Evolutionary conservation across 257 asterid species (phyloP).

Genomic region (Verbena officinalis): DNA sequence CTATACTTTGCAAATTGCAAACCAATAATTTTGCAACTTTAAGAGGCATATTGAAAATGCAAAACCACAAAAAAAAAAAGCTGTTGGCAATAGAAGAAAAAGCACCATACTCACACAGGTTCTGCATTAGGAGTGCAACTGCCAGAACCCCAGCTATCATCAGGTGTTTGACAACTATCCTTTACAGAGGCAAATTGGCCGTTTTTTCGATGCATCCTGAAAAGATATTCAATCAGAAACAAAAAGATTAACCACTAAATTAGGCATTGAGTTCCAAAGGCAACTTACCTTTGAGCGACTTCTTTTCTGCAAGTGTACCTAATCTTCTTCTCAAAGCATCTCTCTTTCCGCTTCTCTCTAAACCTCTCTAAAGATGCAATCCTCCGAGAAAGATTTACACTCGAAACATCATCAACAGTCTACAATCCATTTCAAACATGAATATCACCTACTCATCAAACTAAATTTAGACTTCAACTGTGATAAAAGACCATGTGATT

Average conservation of each 20-base stretch:
- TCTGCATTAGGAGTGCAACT: slow-evolving; percentile 34
- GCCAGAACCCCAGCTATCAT: slow-evolving; percentile 39
- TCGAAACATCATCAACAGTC: slow-evolving; percentile 38
- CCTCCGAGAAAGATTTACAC: slow-evolving; percentile 39
- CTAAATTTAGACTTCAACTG: not conserved
- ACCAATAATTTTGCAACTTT: no score
- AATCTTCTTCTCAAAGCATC: slow-evolving; percentile 57
- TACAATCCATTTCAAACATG: slow-evolving; percentile 29
- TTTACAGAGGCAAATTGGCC: slow-evolving; percentile 59
- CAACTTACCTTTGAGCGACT: slow-evolving; percentile 51
- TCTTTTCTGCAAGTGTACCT: slow-evolving; percentile 54
- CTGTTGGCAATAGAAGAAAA: slow-evolving; percentile 15
- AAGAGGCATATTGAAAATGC: no score
- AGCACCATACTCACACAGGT: slow-evolving; percentile 43
- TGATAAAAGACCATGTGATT: not conserved
- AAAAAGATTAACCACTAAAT: slow-evolving; percentile 13
- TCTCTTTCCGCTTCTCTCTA: slow-evolving; percentile 56
- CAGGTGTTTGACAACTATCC: slow-evolving; percentile 30
- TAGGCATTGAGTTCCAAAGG: not conserved
- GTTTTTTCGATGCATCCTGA: slow-evolving; percentile 55
- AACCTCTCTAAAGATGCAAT: slow-evolving; percentile 51
- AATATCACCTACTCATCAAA: slow-evolving; percentile 9
- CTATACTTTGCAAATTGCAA: not conserved
- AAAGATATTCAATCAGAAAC: slow-evolving; percentile 17
- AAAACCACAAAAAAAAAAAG: slow-evolving; percentile 12